These are phyloP conservation scores for Plantago elongata DNA, from an alignment of 257 asterid species.

Conservation along the genomic window DNA sequence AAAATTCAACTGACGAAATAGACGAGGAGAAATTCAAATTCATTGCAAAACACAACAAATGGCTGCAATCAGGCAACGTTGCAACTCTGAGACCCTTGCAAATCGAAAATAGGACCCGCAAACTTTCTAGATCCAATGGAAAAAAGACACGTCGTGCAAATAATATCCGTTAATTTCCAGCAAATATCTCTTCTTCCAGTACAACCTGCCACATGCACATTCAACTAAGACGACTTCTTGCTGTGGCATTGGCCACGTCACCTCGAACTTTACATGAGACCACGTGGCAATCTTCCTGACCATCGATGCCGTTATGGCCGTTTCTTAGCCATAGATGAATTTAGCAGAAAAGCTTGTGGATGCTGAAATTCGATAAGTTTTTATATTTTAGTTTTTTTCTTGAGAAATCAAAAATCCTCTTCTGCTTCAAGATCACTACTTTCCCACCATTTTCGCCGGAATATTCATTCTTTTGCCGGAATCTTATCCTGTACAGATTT, in stretches of 20 bases:
- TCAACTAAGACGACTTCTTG: conserved; percentile 16
- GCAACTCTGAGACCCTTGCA: conserved; percentile 3
- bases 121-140: conserved; percentile 2
- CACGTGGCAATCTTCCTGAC: conserved; percentile 13
- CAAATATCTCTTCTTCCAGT: conserved; percentile 33
- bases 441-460: conserved; percentile 23
- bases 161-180: conserved; percentile 15
- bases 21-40: too few relatives aligned
- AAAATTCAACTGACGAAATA: too few relatives aligned
- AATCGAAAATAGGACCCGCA: neutral
- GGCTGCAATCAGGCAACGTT: conserved; percentile 16
- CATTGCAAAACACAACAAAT: neutral
- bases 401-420: conserved; percentile 5
- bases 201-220: conserved; percentile 27
- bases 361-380: conserved; percentile 27
- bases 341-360: conserved; percentile 28
- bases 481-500: neutral
- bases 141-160: conserved; percentile 14
- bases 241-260: conserved; percentile 33
- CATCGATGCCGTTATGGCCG: conserved; percentile 18
- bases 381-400: conserved; percentile 15
- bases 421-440: conserved; percentile 4
- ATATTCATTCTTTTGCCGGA: conserved; percentile 13
- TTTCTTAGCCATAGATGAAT: conserved; percentile 21
- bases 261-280: neutral